phyloP scores from a whole-genome alignment of 805 yeast species.

The Candida coquimbonensis region DNA sequence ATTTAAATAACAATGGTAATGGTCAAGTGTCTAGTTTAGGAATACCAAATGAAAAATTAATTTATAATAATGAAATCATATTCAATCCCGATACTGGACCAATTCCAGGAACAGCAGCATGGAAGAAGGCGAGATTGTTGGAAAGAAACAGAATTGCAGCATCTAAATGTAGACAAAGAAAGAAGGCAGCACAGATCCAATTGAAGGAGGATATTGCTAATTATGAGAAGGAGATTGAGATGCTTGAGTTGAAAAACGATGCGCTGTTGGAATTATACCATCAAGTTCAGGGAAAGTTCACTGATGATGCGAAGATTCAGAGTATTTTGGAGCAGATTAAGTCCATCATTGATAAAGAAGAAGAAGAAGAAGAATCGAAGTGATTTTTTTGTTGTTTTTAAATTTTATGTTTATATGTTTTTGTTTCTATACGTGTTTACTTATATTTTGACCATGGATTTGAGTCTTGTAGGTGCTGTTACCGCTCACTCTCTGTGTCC shows the following conservation, averaged over 20 bases:
- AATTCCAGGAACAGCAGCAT: slow-evolving; percentile 60
- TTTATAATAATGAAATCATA: slow-evolving; percentile 42
- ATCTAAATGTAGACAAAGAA: slow-evolving; percentile 59
- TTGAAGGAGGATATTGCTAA: slow-evolving; percentile 53
- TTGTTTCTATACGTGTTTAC: background rate
- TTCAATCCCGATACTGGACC: slow-evolving; percentile 47
- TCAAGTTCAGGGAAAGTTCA: slow-evolving; percentile 1
- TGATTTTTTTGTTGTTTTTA: background rate
- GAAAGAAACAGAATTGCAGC: slow-evolving; percentile 67
- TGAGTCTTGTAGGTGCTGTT: background rate
- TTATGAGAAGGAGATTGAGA: slow-evolving; percentile 37
- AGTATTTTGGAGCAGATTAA: background rate
- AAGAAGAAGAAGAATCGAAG: background rate
- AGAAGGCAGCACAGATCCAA: slow-evolving; percentile 62
- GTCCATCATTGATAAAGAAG: no score
- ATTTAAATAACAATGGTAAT: background rate
- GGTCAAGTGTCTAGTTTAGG: slow-evolving; percentile 8
- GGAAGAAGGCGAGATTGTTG: slow-evolving; percentile 56
- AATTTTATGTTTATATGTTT: background rate
- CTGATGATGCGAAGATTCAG: background rate
- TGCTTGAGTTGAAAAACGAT: slow-evolving; percentile 28
- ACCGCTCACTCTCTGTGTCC: background rate
- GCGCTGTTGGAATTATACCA: slow-evolving; percentile 4
- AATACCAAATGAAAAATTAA: slow-evolving; percentile 37
- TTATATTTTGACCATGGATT: background rate